These are phyloP conservation scores for Thielaviopsis euricoi DNA, from an alignment of 2,329 filamentous ascomycete species.

Conservation along the genomic window DNA sequence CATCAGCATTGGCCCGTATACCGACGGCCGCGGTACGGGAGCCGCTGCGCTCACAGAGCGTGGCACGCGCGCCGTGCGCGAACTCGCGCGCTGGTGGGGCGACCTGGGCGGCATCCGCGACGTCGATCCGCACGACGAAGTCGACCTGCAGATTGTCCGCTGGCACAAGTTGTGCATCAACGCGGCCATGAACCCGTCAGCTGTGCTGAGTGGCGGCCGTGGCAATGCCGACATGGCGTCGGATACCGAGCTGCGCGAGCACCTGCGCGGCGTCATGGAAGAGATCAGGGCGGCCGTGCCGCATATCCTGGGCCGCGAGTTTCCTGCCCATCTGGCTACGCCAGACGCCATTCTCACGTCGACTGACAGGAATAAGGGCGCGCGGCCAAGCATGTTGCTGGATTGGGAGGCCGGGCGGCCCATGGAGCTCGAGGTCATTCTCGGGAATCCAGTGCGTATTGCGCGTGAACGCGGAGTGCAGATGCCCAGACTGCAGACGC, in stretches of 20 bases:
- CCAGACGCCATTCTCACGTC: slow-evolving; percentile 47
- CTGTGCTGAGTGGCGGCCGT: slow-evolving; percentile 47
- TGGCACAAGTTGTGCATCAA: slow-evolving; percentile 71
- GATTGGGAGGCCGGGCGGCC: slow-evolving; percentile 51
- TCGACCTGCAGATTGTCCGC: slow-evolving; percentile 50
- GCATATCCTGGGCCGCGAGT: slow-evolving; percentile 41
- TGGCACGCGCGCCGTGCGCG: slow-evolving; percentile 27
- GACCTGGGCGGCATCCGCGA: slow-evolving; percentile 45
- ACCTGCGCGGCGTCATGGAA: slow-evolving; percentile 50
- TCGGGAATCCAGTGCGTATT: slow-evolving; percentile 53
- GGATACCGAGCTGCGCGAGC: slow-evolving; percentile 44
- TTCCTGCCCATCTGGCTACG: slow-evolving; percentile 41
- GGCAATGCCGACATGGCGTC: slow-evolving; percentile 50
- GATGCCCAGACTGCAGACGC: slow-evolving; percentile 47
- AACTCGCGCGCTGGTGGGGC: slow-evolving; percentile 37
- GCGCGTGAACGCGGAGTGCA: slow-evolving; percentile 45
- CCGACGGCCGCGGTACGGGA: slow-evolving; percentile 28
- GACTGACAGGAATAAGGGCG: slow-evolving; percentile 47
- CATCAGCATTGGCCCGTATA: slow-evolving; percentile 52
- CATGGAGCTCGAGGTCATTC: slow-evolving; percentile 56
- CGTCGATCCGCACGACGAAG: slow-evolving; percentile 45
- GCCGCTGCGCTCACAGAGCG: slow-evolving; percentile 18
- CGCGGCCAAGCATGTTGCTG: slow-evolving; percentile 49
- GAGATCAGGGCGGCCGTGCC: slow-evolving; percentile 51
- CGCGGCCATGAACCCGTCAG: slow-evolving; percentile 56